A percentile compares a stretch with the other conserved stretches of the same genome.
Conservation (phyloP, 1,284 basidiomycete genomes). For the Jaminaea rosea region DNA sequence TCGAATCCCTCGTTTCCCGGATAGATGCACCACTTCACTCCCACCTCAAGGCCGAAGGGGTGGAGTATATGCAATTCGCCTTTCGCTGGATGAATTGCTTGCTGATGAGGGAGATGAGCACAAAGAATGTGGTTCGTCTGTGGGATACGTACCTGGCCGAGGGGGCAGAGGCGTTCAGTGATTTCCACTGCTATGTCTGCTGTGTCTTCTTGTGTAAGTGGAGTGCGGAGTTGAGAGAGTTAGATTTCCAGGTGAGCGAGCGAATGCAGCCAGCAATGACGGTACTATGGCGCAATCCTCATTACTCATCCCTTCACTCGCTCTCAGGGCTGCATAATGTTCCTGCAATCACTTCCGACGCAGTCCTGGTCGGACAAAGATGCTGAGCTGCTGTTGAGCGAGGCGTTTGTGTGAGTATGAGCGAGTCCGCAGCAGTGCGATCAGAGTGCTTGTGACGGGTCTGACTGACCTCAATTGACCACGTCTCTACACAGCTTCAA, state of each 20-base stretch:
- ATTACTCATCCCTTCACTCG: background rate
- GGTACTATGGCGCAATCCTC: background rate
- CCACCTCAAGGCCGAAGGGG: slow-evolving; percentile 38
- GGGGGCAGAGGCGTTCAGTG: slow-evolving; percentile 42
- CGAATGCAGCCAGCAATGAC: background rate
- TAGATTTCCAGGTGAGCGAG: slow-evolving; percentile 41
- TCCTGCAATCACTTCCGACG: slow-evolving; percentile 88
- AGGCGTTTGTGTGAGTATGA: slow-evolving; percentile 76
- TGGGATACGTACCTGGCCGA: slow-evolving; percentile 47
- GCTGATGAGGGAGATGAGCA: slow-evolving; percentile 48
- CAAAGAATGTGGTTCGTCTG: slow-evolving; percentile 42
- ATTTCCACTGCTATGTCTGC: slow-evolving; percentile 46
- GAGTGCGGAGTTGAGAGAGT: slow-evolving; percentile 31
- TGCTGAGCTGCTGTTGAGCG: slow-evolving; percentile 84
- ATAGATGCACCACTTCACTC: slow-evolving; percentile 43
- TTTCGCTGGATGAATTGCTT: slow-evolving; percentile 48
- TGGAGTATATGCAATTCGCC: slow-evolving; percentile 47
- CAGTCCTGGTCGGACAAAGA: slow-evolving; percentile 92
- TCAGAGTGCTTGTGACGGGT: too few relatives aligned
- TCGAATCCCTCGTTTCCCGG: slow-evolving; percentile 37
- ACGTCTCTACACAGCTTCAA: too few relatives aligned
- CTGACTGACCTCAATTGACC: too few relatives aligned
- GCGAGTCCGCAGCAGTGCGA: too few relatives aligned
- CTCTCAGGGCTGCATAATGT: slow-evolving; percentile 90
- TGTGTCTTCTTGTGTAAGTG: slow-evolving; percentile 43